A percentile compares a stretch with the other conserved stretches of the same genome.
phyloP scores from a whole-genome alignment of 2,329 filamentous ascomycete species.

The Diaporthe citrichinensis region DNA sequence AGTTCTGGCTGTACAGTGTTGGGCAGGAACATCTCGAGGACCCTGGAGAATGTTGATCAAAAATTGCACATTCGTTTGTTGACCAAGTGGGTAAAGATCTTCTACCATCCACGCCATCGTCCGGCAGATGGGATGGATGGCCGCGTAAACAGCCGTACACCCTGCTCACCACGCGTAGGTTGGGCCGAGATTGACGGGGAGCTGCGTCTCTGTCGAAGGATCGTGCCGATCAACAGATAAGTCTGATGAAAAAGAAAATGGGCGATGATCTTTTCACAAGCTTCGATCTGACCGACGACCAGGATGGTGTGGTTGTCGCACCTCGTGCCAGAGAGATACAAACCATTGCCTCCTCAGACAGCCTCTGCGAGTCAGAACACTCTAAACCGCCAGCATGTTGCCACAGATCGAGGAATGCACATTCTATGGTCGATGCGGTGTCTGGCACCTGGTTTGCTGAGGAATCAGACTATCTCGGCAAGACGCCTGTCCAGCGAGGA shows the following conservation, averaged over 20 bases:
- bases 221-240: conserved; percentile 9
- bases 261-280: conserved; percentile 32
- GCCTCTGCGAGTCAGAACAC: not conserved
- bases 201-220: not conserved
- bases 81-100: conserved; percentile 6
- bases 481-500: not conserved
- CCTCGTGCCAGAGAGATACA: too few species aligned
- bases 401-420: not conserved
- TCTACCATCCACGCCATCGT: not conserved
- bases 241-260: not conserved
- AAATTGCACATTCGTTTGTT: not conserved
- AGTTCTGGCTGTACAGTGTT: not conserved
- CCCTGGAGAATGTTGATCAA: conserved; percentile 1
- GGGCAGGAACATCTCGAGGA: not conserved
- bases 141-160: not conserved
- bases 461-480: not conserved
- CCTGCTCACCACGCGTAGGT: conserved; percentile 6
- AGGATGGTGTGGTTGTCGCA: not conserved
- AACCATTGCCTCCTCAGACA: not conserved
- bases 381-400: not conserved
- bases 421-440: not conserved
- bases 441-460: not conserved
- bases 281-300: not conserved
- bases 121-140: conserved; percentile 2
- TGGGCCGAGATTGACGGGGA: not conserved